These are phyloP conservation scores for Dioscorea zingiberensis DNA, from an alignment of 106 monocot species.

Conservation along the genomic window DNA sequence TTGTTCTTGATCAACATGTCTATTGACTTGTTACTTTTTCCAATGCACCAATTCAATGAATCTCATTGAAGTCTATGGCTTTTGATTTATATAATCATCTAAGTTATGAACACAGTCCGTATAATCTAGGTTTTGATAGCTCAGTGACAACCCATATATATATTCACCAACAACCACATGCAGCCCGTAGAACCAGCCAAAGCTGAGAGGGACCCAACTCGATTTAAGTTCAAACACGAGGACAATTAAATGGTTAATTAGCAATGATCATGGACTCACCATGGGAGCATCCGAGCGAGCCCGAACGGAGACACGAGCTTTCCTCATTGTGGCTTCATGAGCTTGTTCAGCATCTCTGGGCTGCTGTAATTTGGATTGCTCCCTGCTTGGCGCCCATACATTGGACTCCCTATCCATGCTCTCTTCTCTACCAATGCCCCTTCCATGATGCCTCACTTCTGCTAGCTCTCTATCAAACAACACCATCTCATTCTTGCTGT, in stretches of 20 bases:
- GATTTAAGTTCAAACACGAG: too few relatives aligned
- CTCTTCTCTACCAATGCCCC: background rate
- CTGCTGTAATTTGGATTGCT: slow-evolving; percentile 2
- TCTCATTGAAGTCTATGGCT: background rate
- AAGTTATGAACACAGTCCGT: too few relatives aligned
- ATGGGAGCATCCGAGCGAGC: slow-evolving; percentile 38
- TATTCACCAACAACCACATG: too few relatives aligned
- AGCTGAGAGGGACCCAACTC: too few relatives aligned
- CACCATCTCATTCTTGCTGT: background rate
- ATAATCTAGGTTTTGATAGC: too few relatives aligned
- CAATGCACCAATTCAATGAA: background rate
- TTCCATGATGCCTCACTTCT: too few relatives aligned
- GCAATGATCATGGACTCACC: slow-evolving; percentile 5
- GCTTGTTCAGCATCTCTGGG: slow-evolving; percentile 7
- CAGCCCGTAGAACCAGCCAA: too few relatives aligned
- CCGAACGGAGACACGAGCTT: slow-evolving; percentile 40
- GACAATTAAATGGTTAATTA: too few relatives aligned
- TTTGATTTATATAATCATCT: background rate
- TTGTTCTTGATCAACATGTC: background rate
- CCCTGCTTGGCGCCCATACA: slow-evolving; percentile 20
- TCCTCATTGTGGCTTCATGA: slow-evolving; percentile 36
- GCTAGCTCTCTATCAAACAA: background rate
- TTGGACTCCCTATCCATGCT: background rate
- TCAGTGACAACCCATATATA: too few relatives aligned
- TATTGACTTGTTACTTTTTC: too few relatives aligned